Evolutionary conservation across 2,329 filamentous ascomycete species (phyloP), one percentile per base, ranked within the genome.

Genomic region (Pseudogymnoascus sp.): DNA sequence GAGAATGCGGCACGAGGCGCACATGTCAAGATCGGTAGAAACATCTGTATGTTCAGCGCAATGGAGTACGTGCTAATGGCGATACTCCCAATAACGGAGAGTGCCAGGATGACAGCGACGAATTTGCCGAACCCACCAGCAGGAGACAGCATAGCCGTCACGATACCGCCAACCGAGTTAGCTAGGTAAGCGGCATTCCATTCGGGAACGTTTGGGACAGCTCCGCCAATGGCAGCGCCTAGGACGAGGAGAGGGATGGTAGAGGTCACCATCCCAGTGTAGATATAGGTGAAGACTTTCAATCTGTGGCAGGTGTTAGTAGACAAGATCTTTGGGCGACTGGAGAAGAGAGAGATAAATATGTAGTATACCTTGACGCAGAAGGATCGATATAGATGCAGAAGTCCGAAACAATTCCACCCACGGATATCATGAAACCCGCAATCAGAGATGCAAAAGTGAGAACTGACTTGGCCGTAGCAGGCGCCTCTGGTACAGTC

Each of bases 341-440:
- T 38, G n/a, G 16, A 50, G 24, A 42, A 13, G 19, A 31, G 21
- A 74, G 78, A 69, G 16, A 37, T 37, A 16, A 35, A 21, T 21
- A 37, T 60, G 19, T 16, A 26, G 16, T 19, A 60, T 71, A 83
- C 72, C 78, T 78, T 1, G 82, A 78, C 2, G 81, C 81, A 62
- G 78, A 79, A 21, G 84, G 84, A 61, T 82, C 78, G 62, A 86
- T 79, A 68, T 87, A 88, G 0, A 83, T 84, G 0, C 82, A 82
- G 63, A 87, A 81, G 69, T 87, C 85, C 19, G 82, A 84, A 0
- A 82, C 78, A 24, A 86, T 75, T 1, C 79, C 80, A 3, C 79
- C 82, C 79, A 82, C 88, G 0, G 86, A 84, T 1, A 88, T 79
- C 77, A 86, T 82, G 70, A 86, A 87, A 0, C 82, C 82, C 0